These are phyloP conservation scores for Aspergillus vadensis DNA, from an alignment of 2,329 filamentous ascomycete genomes.

Conservation along the genomic window DNA sequence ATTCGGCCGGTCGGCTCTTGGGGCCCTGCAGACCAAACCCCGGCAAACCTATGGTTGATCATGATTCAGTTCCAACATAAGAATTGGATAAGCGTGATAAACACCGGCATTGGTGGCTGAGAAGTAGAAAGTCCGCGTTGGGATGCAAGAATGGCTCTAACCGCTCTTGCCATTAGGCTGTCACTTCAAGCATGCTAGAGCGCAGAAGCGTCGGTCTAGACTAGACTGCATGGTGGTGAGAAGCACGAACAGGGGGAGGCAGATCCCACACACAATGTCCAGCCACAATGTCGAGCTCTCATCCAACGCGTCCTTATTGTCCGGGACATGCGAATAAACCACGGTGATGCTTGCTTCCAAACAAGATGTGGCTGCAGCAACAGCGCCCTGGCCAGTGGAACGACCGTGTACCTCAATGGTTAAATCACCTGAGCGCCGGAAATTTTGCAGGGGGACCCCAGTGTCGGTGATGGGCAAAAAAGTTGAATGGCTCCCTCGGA, in stretches of 20 bases:
- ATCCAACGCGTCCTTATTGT: constrained; percentile 16
- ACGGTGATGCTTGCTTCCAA: constrained; percentile 9
- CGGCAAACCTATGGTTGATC: not conserved
- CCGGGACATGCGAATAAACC: constrained; percentile 9
- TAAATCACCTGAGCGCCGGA: constrained; percentile 23
- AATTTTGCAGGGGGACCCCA: constrained; percentile 16
- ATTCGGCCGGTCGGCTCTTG: constrained; percentile 7
- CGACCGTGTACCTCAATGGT: constrained; percentile 16
- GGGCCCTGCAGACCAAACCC: constrained; percentile 2
- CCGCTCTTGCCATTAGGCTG: not conserved
- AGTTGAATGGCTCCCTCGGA: constrained; percentile 15
- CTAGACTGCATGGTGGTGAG: not conserved
- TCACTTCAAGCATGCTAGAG: not conserved
- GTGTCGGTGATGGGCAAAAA: constrained; percentile 4
- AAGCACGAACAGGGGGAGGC: not conserved
- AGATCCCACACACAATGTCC: constrained; percentile 5
- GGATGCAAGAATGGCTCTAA: not conserved
- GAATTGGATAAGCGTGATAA: not conserved
- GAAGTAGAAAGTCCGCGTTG: not conserved
- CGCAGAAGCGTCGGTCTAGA: not conserved
- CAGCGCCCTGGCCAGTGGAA: constrained; percentile 19
- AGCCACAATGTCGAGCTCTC: constrained; percentile 8
- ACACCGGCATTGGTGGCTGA: not conserved
- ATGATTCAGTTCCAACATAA: not conserved
- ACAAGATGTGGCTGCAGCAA: constrained; percentile 35